Evolutionary conservation across 1,284 basidiomycete species (phyloP).

Genomic region (Prillingera fragicola): DNA sequence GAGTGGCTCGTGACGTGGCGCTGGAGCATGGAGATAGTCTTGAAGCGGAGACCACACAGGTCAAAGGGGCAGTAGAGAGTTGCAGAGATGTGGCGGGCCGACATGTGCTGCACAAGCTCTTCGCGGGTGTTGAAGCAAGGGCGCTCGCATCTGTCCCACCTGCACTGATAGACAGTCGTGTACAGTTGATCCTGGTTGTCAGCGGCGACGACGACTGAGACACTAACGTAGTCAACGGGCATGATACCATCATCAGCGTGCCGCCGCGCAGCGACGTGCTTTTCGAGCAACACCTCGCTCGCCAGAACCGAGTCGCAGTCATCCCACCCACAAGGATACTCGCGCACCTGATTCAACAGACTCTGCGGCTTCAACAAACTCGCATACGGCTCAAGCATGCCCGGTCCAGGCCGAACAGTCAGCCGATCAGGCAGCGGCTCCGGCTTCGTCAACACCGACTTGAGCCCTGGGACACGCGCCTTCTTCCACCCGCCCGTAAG

Average conservation of each 20-base stretch:
- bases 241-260: conserved; percentile 26
- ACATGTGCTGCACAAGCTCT: conserved; percentile 30
- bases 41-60: conserved; percentile 24
- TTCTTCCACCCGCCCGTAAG: conserved; percentile 14
- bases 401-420: conserved; percentile 21
- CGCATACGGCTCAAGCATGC: conserved; percentile 25
- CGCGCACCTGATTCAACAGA: conserved; percentile 22
- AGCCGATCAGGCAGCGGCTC: conserved; percentile 29
- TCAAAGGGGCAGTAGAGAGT: conserved; percentile 28
- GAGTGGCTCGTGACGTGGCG: too few species aligned
- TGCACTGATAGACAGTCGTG: conserved; percentile 19
- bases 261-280: conserved; percentile 20
- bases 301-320: conserved; percentile 33
- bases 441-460: too few species aligned
- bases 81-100: conserved; percentile 28
- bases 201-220: not conserved
- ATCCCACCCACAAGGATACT: conserved; percentile 32
- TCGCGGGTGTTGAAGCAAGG: conserved; percentile 24
- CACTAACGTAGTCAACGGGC: conserved; percentile 17
- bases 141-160: conserved; percentile 30
- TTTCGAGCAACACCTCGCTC: conserved; percentile 23
- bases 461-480: conserved; percentile 14
- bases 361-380: conserved; percentile 21
- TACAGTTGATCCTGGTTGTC: not conserved
- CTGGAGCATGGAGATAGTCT: conserved; percentile 27